Percentiles rank a stretch among this genome's conserved stretches.
Conservation (phyloP, 768 basidiomycete species). For the Sarcodon aspratus region DNA sequence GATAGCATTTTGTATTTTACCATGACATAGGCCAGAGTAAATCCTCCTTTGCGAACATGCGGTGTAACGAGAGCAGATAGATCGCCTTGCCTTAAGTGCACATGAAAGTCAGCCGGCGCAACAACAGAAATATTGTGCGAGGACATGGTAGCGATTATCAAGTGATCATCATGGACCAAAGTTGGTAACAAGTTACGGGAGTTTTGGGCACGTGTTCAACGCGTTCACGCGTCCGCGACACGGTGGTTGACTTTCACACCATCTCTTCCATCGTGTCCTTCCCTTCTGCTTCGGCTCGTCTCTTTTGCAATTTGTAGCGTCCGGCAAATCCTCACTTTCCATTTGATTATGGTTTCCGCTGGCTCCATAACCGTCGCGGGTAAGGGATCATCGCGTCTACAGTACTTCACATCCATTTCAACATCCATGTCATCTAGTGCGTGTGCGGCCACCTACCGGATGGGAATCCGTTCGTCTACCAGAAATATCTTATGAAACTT, state of each 20-base stretch:
- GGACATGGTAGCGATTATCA: constrained; percentile 13
- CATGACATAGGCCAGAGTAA: constrained; percentile 93
- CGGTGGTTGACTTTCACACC: background rate
- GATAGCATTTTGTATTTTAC: constrained; percentile 24
- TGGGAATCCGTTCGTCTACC: constrained; percentile 84
- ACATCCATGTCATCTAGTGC: constrained; percentile 40
- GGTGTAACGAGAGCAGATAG: constrained; percentile 78
- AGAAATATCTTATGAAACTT: constrained; percentile 55
- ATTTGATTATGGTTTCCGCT: constrained; percentile 55
- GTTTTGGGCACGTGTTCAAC: constrained; percentile 6
- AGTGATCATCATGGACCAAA: background rate
- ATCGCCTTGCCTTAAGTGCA: constrained; percentile 86
- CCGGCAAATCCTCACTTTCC: background rate
- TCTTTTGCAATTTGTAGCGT: too few species aligned
- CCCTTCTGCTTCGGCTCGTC: background rate
- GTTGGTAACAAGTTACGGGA: constrained; percentile 1
- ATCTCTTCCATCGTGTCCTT: background rate
- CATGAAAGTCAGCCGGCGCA: constrained; percentile 89
- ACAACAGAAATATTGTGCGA: constrained; percentile 33
- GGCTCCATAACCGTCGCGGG: constrained; percentile 86
- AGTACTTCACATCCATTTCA: background rate
- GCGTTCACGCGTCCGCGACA: background rate
- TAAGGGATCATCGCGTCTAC: constrained; percentile 18
- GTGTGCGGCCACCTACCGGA: constrained; percentile 78
- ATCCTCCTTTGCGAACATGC: constrained; percentile 85